phyloP scores from a whole-genome alignment of 2,329 filamentous ascomycete species.

The Clarireedia paspali region DNA sequence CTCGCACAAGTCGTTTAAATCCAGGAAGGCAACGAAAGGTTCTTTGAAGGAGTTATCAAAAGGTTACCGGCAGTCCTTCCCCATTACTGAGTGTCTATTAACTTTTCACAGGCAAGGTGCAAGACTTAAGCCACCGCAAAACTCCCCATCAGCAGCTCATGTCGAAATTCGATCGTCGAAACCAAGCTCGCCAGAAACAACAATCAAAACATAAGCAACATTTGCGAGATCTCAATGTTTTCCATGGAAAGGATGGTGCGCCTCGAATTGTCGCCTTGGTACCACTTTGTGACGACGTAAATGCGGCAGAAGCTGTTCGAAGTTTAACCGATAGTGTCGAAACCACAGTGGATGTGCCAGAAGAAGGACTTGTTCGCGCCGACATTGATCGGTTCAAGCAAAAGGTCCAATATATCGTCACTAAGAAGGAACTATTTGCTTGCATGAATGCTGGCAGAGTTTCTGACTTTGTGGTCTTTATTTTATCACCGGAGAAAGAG shows the following conservation, averaged over 20 bases:
- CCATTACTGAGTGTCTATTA: slow-evolving; percentile 8
- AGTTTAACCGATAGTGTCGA: slow-evolving; percentile 74
- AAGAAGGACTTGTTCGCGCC: slow-evolving; percentile 53
- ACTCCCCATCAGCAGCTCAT: slow-evolving; percentile 94
- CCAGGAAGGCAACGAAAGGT: slow-evolving; percentile 81
- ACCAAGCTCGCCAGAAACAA: slow-evolving; percentile 88
- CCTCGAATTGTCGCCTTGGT: slow-evolving; percentile 84
- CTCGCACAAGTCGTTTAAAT: slow-evolving; percentile 86
- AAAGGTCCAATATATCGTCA: slow-evolving; percentile 76
- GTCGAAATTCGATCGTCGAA: slow-evolving; percentile 92
- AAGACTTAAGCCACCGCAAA: slow-evolving; percentile 65
- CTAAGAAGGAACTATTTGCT: slow-evolving; percentile 64
- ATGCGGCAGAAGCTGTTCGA: slow-evolving; percentile 58
- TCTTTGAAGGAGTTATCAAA: slow-evolving; percentile 78
- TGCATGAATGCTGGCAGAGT: slow-evolving; percentile 80
- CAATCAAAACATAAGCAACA: slow-evolving; percentile 77
- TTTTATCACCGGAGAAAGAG: slow-evolving; percentile 75
- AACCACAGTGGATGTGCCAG: slow-evolving; percentile 56
- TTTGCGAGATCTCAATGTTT: slow-evolving; percentile 69
- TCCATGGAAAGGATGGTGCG: slow-evolving; percentile 78
- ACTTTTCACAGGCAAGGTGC: slow-evolving; percentile 61
- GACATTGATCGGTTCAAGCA: slow-evolving; percentile 90
- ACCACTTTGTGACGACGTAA: slow-evolving; percentile 68
- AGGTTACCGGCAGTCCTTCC: slow-evolving; percentile 42
- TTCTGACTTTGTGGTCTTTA: slow-evolving; percentile 84